Evolutionary conservation across 1,139 yeast genomes (phyloP), one percentile per base, ranked within the genome.

Genomic region (Suhomyces bolitotheri): DNA sequence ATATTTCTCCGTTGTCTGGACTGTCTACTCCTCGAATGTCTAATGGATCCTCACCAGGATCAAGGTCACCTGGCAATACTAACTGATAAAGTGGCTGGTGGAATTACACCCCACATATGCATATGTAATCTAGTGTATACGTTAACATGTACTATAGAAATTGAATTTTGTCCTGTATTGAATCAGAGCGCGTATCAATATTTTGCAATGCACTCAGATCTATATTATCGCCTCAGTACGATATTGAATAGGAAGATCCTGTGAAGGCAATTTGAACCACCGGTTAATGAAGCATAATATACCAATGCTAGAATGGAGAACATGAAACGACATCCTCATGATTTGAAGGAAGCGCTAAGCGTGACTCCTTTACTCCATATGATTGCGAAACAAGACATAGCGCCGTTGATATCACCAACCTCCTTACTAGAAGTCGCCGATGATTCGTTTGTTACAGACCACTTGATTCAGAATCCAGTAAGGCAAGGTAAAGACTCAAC

Each of bases 321-420:
- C 19, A 29, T 29, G 5, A 16, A 16, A 8, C 33, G 40, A 6
- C 41, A 41, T 28, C 59, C 57, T 3, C 29, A 38, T 10, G 50
- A 51, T 33, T 33, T 60, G 12, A 46, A 43, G 21, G 58, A 57
- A 33, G 59, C 60, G 12, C 44, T 61, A 28, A 45, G 58, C 12
- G 49, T 55, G 5, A 53, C 60, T 8, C 70, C 70, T 4, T 39
- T 64, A 11, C 39, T 52, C 12, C 64, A 60, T 36, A 45, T 63
- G 11, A 40, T 63, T 10, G 68, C 69, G 6, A 55, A 49, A 16
- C 66, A 61, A 31, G 57, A 50, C 20, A 22, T 60, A 5, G 57
- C 58, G 2, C 54, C 62, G 1, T 39, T 58, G 13, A 38, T 57
- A 22, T 36, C 51, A 1, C 30, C 53, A 5, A 31, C 31, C 12